Conservation (phyloP, 1,139 yeast species). For the Hyphopichia burtonii region DNA sequence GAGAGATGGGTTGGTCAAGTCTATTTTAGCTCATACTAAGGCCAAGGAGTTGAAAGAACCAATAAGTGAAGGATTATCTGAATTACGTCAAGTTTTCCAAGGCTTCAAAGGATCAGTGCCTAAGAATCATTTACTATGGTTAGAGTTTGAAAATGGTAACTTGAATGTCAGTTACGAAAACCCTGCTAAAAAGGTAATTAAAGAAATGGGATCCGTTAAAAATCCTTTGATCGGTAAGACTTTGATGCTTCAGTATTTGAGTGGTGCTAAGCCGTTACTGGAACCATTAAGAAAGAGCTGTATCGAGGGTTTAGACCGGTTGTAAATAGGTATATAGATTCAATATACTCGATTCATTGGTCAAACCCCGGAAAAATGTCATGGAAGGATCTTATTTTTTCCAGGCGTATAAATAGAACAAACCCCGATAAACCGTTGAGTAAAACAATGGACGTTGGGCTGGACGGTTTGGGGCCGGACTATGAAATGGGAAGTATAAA, state of each 20-base stretch:
- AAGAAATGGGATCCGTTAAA: conserved; percentile 45
- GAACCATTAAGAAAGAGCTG: conserved; percentile 37
- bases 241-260: conserved; percentile 58
- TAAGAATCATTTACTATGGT: conserved; percentile 56
- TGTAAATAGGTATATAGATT: conserved; percentile 5
- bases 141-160: conserved; percentile 35
- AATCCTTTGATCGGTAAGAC: conserved; percentile 53
- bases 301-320: conserved; percentile 23
- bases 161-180: conserved; percentile 31
- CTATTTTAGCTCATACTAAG: conserved; percentile 58
- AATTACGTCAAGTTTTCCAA: conserved; percentile 50
- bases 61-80: conserved; percentile 53
- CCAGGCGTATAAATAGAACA: no score
- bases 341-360: no score
- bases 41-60: conserved; percentile 34
- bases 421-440: no score
- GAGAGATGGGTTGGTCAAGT: conserved; percentile 84
- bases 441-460: no score
- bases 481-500: no score
- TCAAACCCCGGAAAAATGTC: no score
- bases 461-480: no score
- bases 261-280: conserved; percentile 62
- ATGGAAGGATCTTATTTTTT: no score
- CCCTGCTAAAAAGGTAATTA: conserved; percentile 20
- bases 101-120: conserved; percentile 60